A percentile compares a stretch with the other conserved stretches of the same genome.
Conservation (phyloP, 768 basidiomycete species). For the Calocybe indica region DNA sequence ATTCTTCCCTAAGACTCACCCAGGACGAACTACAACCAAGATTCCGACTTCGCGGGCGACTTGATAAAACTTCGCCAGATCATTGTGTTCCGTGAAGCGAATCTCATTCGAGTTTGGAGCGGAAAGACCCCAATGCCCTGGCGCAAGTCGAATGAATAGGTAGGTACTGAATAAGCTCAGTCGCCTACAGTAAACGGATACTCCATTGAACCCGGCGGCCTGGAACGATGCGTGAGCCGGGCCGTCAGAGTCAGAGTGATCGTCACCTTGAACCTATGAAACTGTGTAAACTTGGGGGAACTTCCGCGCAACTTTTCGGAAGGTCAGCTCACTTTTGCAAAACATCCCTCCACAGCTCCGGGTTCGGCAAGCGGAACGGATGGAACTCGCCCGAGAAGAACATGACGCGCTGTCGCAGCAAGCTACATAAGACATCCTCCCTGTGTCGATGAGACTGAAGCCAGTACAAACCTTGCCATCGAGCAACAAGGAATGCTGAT, state of each 20-base stretch:
- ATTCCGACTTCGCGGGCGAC: constrained; percentile 58
- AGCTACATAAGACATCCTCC: neutral
- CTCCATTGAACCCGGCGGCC: constrained; percentile 60
- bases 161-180: constrained; percentile 23
- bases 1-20: constrained; percentile 25
- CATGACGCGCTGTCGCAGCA: constrained; percentile 34
- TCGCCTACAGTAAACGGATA: constrained; percentile 51
- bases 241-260: neutral
- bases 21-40: constrained; percentile 63
- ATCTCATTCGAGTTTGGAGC: constrained; percentile 54
- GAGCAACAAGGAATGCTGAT: constrained; percentile 29
- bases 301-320: neutral
- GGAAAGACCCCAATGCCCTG: constrained; percentile 58
- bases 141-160: constrained; percentile 17
- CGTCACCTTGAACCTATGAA: constrained; percentile 14
- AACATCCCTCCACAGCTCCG: constrained; percentile 62
- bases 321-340: constrained; percentile 40
- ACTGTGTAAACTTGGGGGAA: neutral
- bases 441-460: neutral
- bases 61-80: constrained; percentile 51
- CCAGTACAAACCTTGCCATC: constrained; percentile 23
- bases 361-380: constrained; percentile 60
- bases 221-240: constrained; percentile 23
- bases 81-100: constrained; percentile 55
- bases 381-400: constrained; percentile 67